Evolutionary conservation across 805 yeast genomes (phyloP), one percentile per base, ranked within the genome.

Genomic region (Nakazawaea holstii): DNA sequence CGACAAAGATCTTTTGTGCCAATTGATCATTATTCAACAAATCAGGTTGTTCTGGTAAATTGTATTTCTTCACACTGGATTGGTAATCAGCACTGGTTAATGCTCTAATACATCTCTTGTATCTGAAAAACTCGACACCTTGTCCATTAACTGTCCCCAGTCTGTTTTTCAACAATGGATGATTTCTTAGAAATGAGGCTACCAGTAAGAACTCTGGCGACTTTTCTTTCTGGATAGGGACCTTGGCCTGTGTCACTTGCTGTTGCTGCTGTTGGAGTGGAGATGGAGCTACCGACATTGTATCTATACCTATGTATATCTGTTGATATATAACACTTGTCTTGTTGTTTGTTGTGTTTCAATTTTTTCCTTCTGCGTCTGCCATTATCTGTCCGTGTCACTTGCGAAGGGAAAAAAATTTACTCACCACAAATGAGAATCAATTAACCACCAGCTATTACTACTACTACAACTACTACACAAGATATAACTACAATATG

Each of bases 101-200:
- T 1, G 95, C 95, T 54, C 98, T 73, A 11, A 79, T 68, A 38
- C 88, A 84, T 58, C 99, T 78, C 65, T 92, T 92, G 64, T 74
- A 85, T 55, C 95, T 75, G 76, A 92, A 94, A 64, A 94, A 90
- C 50, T 88, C 96, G 32, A 79, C 76, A 41, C 80, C 81, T 52
- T 77, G 77, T 47, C 84, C 82, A 56, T 84, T 82, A 46, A 83
- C 69, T n/a, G 83, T 64, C 11, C 97, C 97, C 52, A 78, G 77
- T 57, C 99, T 80, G 65, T 84, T 86, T 60, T 92, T 94, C 53
- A 92, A 71, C n/a, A 68, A 65, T 31, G 69, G 61, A 63, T 86
- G 76, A 55, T 79, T 77, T 51, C 92, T 80, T 52, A 91, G 70
- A 52, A 73, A 85, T 45, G 76, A 74, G 35, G 95, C 96, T 39